phyloP scores from a whole-genome alignment of 2,329 filamentous ascomycete genomes.

The Alternaria sp. region DNA sequence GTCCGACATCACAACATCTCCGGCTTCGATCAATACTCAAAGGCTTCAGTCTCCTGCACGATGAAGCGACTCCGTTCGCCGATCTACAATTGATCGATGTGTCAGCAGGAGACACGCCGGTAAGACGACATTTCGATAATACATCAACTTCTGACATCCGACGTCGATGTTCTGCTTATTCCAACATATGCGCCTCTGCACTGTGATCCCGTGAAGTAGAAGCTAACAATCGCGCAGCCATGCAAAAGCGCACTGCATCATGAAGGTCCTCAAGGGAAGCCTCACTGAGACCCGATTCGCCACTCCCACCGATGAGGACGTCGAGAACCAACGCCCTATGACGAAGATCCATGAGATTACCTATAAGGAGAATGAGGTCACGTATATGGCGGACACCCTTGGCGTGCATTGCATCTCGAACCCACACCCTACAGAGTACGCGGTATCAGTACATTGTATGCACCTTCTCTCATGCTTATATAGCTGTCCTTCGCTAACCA shows the following conservation, averaged over 20 bases:
- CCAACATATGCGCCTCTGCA: background rate
- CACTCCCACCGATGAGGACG: slow-evolving; percentile 67
- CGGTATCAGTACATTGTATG: slow-evolving; percentile 82
- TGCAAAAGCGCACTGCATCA: slow-evolving; percentile 85
- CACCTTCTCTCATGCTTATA: slow-evolving; percentile 15
- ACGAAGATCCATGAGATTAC: slow-evolving; percentile 71
- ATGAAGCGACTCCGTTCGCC: slow-evolving; percentile 43
- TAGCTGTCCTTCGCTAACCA: slow-evolving; percentile 8
- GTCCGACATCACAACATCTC: slow-evolving; percentile 8
- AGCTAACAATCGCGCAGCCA: slow-evolving; percentile 43
- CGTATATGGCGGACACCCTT: slow-evolving; percentile 90
- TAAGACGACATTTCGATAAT: slow-evolving; percentile 29
- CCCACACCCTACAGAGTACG: slow-evolving; percentile 73
- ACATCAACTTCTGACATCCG: background rate
- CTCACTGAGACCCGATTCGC: slow-evolving; percentile 84
- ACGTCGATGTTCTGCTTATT: background rate
- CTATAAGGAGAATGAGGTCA: slow-evolving; percentile 76
- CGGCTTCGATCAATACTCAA: background rate
- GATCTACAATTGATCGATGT: slow-evolving; percentile 38
- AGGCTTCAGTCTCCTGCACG: slow-evolving; percentile 35
- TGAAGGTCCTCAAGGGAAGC: slow-evolving; percentile 83
- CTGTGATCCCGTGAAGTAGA: background rate
- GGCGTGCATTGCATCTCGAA: slow-evolving; percentile 87
- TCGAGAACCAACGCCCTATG: slow-evolving; percentile 63
- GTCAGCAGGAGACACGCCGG: slow-evolving; percentile 39